phyloP scores from a whole-genome alignment of 106 monocot species.

The Cymbidium sinense region DNA sequence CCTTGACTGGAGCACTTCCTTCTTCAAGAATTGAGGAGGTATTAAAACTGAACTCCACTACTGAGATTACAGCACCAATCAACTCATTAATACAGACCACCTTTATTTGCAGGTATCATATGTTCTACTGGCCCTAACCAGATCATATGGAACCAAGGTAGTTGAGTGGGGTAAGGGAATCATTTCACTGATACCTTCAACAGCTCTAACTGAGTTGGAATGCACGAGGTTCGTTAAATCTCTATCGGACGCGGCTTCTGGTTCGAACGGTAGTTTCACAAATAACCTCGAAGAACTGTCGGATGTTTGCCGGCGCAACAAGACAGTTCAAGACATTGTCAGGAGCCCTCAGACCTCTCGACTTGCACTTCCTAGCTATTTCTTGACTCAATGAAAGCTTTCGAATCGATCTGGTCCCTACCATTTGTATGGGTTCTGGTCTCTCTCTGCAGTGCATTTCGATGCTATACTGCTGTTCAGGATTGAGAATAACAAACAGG shows the following conservation, averaged over 20 bases:
- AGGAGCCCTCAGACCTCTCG: slow-evolving; percentile 82
- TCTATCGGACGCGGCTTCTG: slow-evolving; percentile 55
- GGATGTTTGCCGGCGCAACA: slow-evolving; percentile 81
- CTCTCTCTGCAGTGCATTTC: too few species aligned
- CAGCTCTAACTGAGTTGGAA: slow-evolving; percentile 76
- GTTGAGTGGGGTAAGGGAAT: slow-evolving; percentile 70
- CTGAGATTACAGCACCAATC: too few species aligned
- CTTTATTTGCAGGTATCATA: slow-evolving; percentile 49
- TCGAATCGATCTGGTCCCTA: too few species aligned
- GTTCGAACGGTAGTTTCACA: slow-evolving; percentile 36
- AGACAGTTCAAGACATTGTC: slow-evolving; percentile 88
- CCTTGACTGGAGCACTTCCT: slow-evolving; percentile 85
- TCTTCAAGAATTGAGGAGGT: slow-evolving; percentile 84
- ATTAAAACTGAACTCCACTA: not conserved
- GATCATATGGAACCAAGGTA: slow-evolving; percentile 53
- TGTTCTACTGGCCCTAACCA: slow-evolving; percentile 54
- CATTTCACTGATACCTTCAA: slow-evolving; percentile 62
- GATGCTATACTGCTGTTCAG: too few species aligned
- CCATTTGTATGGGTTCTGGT: too few species aligned
- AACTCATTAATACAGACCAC: not conserved
- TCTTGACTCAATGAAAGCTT: slow-evolving; percentile 14
- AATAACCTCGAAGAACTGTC: slow-evolving; percentile 72
- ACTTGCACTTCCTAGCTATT: slow-evolving; percentile 44
- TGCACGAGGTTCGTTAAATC: slow-evolving; percentile 50
- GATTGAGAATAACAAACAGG: too few species aligned